Conservation (phyloP, 306 rosid species). For the Parietaria judaica region DNA sequence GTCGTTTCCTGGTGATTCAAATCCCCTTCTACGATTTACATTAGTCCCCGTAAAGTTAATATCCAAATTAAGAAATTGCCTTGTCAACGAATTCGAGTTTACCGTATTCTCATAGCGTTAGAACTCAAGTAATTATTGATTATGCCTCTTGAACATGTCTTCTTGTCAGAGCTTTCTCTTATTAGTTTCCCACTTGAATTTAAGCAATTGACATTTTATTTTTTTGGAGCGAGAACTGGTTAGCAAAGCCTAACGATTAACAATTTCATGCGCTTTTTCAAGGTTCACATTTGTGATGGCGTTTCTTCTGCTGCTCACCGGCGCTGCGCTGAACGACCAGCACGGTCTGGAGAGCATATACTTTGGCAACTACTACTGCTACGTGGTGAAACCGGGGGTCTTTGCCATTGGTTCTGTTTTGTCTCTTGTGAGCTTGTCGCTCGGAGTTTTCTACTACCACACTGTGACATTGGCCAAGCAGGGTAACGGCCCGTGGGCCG, state of each 20-base stretch:
- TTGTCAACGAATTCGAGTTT: too few species aligned
- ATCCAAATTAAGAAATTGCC: too few species aligned
- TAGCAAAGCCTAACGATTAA: neutral
- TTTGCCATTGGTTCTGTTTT: conserved; percentile 56
- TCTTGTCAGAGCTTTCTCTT: too few species aligned
- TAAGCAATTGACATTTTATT: too few species aligned
- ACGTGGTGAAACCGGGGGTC: conserved; percentile 73
- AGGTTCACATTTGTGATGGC: conserved; percentile 68
- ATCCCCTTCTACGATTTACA: neutral
- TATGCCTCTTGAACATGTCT: too few species aligned
- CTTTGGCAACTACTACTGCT: conserved; percentile 60
- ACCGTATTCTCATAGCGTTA: too few species aligned
- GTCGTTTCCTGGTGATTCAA: conserved; percentile 67
- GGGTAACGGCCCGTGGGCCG: conserved; percentile 20
- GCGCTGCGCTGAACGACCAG: conserved; percentile 56
- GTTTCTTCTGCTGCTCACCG: conserved; percentile 54
- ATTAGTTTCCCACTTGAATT: too few species aligned
- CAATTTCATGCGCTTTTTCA: neutral
- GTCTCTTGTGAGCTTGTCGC: conserved; percentile 47
- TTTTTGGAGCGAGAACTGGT: neutral
- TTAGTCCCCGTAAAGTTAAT: too few species aligned
- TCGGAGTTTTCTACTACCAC: conserved; percentile 56
- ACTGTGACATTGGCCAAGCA: conserved; percentile 37
- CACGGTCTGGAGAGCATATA: conserved; percentile 38
- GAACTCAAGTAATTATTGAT: too few species aligned